Conservation (phyloP, 73 alveolate species). For the Effrenium voratum region DNA sequence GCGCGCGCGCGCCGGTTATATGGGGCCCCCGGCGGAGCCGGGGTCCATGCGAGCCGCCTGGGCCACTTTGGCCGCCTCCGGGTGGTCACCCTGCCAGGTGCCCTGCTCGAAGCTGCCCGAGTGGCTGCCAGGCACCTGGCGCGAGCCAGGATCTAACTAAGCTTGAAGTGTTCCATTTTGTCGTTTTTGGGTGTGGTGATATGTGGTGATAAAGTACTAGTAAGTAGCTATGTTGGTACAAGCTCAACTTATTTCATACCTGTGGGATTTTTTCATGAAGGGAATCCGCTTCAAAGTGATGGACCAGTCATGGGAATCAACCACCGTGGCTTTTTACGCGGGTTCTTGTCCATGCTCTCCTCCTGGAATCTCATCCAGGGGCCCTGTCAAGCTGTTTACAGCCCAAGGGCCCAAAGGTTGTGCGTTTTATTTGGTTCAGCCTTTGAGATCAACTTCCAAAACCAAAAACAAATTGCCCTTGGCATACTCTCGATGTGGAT, state of each 20-base stretch:
- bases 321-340: background rate
- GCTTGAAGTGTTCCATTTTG: background rate
- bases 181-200: background rate
- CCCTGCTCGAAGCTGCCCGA: constrained; percentile 36
- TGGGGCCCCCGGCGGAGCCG: constrained; percentile 63
- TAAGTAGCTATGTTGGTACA: background rate
- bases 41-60: constrained; percentile 65
- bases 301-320: background rate
- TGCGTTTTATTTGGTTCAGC: no score
- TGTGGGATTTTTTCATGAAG: no score
- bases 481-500: no score
- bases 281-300: background rate
- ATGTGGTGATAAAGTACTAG: background rate
- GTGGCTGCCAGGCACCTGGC: constrained; percentile 87
- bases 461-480: no score
- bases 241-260: no score
- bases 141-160: no score
- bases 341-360: no score
- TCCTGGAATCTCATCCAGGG: no score
- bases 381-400: no score
- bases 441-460: no score
- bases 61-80: constrained; percentile 31
- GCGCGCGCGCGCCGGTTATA: no score
- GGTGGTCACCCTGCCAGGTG: constrained; percentile 55
- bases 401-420: no score